Base-by-base conservation (phyloP, 2,329 filamentous ascomycete species). In the Daldinia eschscholtzii region DNA sequence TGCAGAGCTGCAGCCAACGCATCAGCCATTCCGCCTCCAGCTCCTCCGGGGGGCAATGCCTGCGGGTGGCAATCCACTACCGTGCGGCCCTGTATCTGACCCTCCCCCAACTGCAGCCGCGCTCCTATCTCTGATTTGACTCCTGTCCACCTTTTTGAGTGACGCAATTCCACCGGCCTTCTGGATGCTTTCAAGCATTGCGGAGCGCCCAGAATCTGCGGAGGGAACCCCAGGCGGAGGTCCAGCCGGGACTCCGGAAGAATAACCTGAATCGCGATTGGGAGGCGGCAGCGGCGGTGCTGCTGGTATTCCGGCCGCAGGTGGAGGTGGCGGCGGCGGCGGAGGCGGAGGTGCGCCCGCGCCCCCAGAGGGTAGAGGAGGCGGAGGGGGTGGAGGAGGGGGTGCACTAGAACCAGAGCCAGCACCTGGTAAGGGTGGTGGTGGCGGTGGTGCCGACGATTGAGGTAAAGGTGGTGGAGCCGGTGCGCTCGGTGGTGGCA, bases 1-100 rank as follows among this genome's bases (percentile, higher is more conserved):
- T 91, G 89, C 75, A 94, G 81, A 64, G 91, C 92, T 67, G 89
- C 91, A 67, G 93, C 93, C 74, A 97, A 82, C 55, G 93, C 94
- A 82, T 92, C 93, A 23, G 93, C 93, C 86, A 98, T 88, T 39
- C 89, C 90, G 63, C 89, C 88, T 10, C 88, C 86, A 18, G 84
- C 86, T 48, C 86, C 86, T 57, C 83, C 79, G 56, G 84, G 84
- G 78, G n/a, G 83, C 80, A 48, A 85, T 79, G 26, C 86, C 86
- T 52, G 87, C 81, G 7, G 88, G 81, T 62, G 87, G 82, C 65
- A 85, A 74, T 42, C 83, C 85, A 73, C 84, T 85, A 30, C 85
- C 85, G 57, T 84, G 81, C 44, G 86, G 83, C 4, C 84, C 85
- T 56, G 84, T 83, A 71, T 86, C 84, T 23, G 75, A 72, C 46